A percentile compares a stretch with the other conserved stretches of the same genome.
These are phyloP conservation scores for Coniophora puteana DNA, from an alignment of 1,284 basidiomycete species.

Conservation along the genomic window DNA sequence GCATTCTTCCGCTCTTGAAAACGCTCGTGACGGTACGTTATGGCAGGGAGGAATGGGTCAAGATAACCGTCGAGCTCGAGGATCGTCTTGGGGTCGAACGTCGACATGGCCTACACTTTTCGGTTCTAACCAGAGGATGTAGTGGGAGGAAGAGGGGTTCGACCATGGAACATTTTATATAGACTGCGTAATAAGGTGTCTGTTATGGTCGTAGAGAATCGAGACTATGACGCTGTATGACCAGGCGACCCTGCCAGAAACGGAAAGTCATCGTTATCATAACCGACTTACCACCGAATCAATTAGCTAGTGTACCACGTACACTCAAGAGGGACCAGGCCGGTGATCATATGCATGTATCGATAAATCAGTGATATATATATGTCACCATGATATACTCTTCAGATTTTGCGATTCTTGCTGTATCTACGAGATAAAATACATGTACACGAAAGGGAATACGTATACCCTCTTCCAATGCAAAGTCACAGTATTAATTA, in stretches of 20 bases:
- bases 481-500: too few relatives aligned
- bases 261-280: too few relatives aligned
- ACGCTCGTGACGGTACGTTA: slow-evolving; percentile 67
- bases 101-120: slow-evolving; percentile 33
- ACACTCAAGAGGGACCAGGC: not conserved
- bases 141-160: too few relatives aligned
- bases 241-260: not conserved
- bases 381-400: not conserved
- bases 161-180: too few relatives aligned
- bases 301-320: not conserved
- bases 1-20: slow-evolving; percentile 74
- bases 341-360: too few relatives aligned
- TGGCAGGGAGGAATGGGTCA: slow-evolving; percentile 67
- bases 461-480: too few relatives aligned
- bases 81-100: slow-evolving; percentile 52
- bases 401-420: slow-evolving; percentile 5
- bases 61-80: slow-evolving; percentile 71
- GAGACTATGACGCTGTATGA: not conserved
- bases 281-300: too few relatives aligned
- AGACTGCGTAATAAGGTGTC: not conserved
- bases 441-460: too few relatives aligned
- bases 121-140: too few relatives aligned
- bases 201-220: too few relatives aligned
- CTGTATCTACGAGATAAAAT: too few relatives aligned
- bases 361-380: too few relatives aligned